These are phyloP conservation scores for Sphagnum tenellum DNA, from an alignment of 225 moss, liverwort and hornwort genomes.

Conservation along the genomic window DNA sequence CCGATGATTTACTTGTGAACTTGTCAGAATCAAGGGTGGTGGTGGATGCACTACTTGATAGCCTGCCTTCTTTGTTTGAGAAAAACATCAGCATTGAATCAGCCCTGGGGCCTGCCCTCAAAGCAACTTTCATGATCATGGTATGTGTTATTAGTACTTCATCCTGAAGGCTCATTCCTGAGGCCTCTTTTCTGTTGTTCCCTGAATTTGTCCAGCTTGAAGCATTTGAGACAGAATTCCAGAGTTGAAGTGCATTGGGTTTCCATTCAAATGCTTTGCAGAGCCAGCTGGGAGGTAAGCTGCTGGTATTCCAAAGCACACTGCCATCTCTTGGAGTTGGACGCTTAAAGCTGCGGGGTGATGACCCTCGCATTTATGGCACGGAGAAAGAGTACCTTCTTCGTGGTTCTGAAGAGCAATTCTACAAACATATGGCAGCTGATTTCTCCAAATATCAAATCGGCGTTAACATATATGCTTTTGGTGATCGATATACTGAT, in stretches of 20 bases:
- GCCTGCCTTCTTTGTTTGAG: conserved; percentile 84
- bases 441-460: conserved; percentile 98
- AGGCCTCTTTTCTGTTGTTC: no score
- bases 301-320: conserved; percentile 85
- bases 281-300: conserved; percentile 96
- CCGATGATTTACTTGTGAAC: conserved; percentile 95
- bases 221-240: no score
- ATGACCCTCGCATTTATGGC: conserved; percentile 84
- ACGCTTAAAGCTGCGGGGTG: conserved; percentile 85
- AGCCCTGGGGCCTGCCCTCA: conserved; percentile 89
- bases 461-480: conserved; percentile 82
- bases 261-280: conserved; percentile 22
- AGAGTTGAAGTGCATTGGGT: no score
- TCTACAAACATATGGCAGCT: conserved; percentile 90
- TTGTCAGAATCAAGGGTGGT: conserved; percentile 86
- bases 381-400: conserved; percentile 76
- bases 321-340: conserved; percentile 90
- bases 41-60: conserved; percentile 86
- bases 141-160: conserved; percentile 23
- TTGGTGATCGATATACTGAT: conserved; percentile 82
- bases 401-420: conserved; percentile 81
- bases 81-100: conserved; percentile 85
- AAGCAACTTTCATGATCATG: conserved; percentile 86
- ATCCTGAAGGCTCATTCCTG: background rate
- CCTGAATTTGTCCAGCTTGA: background rate